These are phyloP conservation scores for Glycine tomentella DNA, from an alignment of 306 rosid species.

Conservation along the genomic window DNA sequence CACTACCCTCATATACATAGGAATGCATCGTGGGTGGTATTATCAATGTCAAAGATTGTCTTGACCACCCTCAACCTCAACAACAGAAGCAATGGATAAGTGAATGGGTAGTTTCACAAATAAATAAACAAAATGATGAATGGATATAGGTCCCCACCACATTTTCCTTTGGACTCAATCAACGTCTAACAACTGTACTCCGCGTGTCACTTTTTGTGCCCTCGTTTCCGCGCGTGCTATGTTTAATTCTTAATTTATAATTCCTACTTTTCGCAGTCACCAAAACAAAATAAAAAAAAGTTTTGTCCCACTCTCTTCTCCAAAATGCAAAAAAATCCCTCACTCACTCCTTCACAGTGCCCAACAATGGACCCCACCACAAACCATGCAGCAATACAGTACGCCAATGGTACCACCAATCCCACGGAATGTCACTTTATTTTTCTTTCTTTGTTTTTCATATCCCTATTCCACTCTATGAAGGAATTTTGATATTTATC, in stretches of 20 bases:
- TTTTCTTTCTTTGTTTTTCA: too few relatives aligned
- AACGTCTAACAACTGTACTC: conserved; percentile 1
- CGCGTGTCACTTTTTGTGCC: conserved; percentile 44
- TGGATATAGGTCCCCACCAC: conserved; percentile 36
- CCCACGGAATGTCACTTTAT: not conserved
- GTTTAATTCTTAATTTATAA: not conserved
- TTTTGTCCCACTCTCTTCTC: not conserved
- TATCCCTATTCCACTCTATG: too few relatives aligned
- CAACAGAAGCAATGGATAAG: conserved; percentile 17
- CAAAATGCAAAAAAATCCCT: not conserved
- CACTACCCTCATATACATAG: not conserved
- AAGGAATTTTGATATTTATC: too few relatives aligned
- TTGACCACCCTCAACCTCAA: conserved; percentile 2
- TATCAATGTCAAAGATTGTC: conserved; percentile 35
- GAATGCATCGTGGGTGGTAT: conserved; percentile 53
- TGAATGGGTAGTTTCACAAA: conserved; percentile 39
- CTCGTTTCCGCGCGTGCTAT: conserved; percentile 53
- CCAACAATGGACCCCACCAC: not conserved
- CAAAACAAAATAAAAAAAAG: too few relatives aligned
- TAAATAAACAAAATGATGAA: not conserved
- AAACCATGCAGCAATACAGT: not conserved
- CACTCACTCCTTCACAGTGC: not conserved
- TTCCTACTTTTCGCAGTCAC: too few relatives aligned
- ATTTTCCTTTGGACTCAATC: conserved; percentile 9
- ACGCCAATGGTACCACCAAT: conserved; percentile 22